phyloP scores from a whole-genome alignment of 192 early-diverging fungal species.

The Backusella luteola region DNA sequence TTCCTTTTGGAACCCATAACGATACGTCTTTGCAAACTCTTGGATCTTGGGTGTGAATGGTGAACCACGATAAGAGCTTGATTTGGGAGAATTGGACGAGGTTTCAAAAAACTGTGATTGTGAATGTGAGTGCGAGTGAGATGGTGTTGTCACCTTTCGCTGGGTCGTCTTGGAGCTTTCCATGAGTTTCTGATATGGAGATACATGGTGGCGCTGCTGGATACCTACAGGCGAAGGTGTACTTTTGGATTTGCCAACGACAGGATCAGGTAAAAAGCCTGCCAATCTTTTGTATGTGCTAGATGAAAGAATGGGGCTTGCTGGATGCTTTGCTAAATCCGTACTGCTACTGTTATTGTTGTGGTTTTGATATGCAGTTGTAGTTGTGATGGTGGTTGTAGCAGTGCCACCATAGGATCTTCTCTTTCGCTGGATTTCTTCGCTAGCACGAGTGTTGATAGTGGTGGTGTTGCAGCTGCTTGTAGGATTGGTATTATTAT shows the following conservation, averaged over 20 bases:
- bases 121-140: background rate
- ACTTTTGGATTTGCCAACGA: conserved; percentile 22
- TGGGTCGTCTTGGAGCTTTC: background rate
- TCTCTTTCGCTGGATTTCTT: background rate
- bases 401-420: background rate
- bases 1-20: conserved; percentile 12
- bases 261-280: conserved; percentile 10
- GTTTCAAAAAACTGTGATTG: background rate
- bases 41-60: conserved; percentile 6
- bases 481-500: too few relatives aligned
- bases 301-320: conserved; percentile 7
- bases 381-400: background rate
- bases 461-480: background rate
- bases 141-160: background rate
- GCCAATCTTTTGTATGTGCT: conserved; percentile 12
- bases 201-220: background rate
- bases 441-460: background rate
- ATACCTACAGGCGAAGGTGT: conserved; percentile 14
- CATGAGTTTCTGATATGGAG: conserved; percentile 1
- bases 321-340: background rate
- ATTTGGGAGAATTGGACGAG: background rate
- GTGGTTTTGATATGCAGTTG: background rate
- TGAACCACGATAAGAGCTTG: conserved; percentile 14
- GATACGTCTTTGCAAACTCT: conserved; percentile 10
- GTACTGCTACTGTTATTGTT: background rate